Conservation (phyloP, 345 rosid genomes). For the Hypericum perforatum region DNA sequence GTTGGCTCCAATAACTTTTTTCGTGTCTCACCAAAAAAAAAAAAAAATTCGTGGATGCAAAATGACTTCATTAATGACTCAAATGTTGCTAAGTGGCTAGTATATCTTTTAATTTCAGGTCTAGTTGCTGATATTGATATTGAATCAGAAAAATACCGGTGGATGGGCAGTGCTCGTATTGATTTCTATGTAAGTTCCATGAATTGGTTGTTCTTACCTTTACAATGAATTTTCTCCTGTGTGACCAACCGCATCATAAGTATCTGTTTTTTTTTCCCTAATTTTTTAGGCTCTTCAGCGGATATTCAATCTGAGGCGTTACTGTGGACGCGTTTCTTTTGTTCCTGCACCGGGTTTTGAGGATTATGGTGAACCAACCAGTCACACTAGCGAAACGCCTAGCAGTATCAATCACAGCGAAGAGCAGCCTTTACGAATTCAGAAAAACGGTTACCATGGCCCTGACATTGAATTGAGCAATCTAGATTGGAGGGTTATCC, state of each 20-base stretch:
- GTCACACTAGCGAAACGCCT: slow-evolving; percentile 20
- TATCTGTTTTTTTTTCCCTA: slow-evolving; percentile 3
- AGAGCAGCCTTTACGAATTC: slow-evolving; percentile 22
- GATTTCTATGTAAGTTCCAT: slow-evolving; percentile 66
- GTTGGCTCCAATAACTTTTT: too few species aligned
- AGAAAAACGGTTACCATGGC: slow-evolving; percentile 43
- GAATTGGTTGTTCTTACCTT: background rate
- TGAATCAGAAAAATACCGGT: slow-evolving; percentile 84
- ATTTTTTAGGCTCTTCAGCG: slow-evolving; percentile 58
- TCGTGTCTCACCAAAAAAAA: too few species aligned
- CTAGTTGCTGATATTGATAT: slow-evolving; percentile 92
- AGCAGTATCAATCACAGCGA: slow-evolving; percentile 6
- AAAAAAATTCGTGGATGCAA: too few species aligned
- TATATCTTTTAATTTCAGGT: slow-evolving; percentile 37
- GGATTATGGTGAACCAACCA: slow-evolving; percentile 50
- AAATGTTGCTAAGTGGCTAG: background rate
- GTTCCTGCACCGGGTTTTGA: slow-evolving; percentile 96
- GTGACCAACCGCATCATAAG: background rate
- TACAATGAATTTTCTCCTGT: background rate
- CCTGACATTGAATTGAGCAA: slow-evolving; percentile 41
- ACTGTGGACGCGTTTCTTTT: slow-evolving; percentile 60
- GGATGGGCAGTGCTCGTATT: slow-evolving; percentile 90
- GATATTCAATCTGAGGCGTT: slow-evolving; percentile 51
- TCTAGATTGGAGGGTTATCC: slow-evolving; percentile 65
- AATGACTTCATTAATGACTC: background rate